Conservation (phyloP, 1,284 basidiomycete genomes). For the Malassezia vespertilionis region DNA sequence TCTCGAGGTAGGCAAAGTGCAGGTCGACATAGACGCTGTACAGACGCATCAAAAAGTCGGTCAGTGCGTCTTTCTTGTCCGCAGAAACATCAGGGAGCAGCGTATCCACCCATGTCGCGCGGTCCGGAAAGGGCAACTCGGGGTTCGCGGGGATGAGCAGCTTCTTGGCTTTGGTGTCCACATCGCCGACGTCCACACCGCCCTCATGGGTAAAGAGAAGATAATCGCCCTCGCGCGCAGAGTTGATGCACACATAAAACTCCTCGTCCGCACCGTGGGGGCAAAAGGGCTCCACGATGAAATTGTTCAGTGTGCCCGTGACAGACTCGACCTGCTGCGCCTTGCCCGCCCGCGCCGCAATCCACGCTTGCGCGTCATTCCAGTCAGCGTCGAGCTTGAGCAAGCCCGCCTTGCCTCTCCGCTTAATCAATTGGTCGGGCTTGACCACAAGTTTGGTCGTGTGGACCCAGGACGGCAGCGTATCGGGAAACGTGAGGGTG, state of each 20-base stretch:
- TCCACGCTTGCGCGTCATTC: conserved; percentile 64
- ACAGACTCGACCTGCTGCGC: conserved; percentile 86
- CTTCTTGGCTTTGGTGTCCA: conserved; percentile 87
- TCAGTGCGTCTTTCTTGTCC: conserved; percentile 39
- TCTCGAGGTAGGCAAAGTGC: conserved; percentile 86
- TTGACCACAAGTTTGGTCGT: conserved; percentile 47
- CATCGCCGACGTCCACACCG: conserved; percentile 96
- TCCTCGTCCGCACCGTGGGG: conserved; percentile 88
- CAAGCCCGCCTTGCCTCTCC: conserved; percentile 92
- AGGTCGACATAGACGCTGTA: conserved; percentile 91
- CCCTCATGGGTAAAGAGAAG: conserved; percentile 99
- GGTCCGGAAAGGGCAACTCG: conserved; percentile 63
- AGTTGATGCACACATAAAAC: conserved; percentile 98
- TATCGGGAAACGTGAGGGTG: conserved; percentile 65
- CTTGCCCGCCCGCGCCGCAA: conserved; percentile 79
- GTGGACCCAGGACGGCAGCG: conserved; percentile 68
- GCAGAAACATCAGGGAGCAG: conserved; percentile 33
- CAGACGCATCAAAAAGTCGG: conserved; percentile 78
- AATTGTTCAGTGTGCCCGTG: conserved; percentile 87
- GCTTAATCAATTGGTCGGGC: conserved; percentile 93
- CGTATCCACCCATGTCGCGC: conserved; percentile 54
- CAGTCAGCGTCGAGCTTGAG: conserved; percentile 82
- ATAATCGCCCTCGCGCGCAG: conserved; percentile 81
- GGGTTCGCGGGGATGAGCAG: conserved; percentile 75
- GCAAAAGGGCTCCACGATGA: conserved; percentile 96